phyloP scores from a whole-genome alignment of 768 basidiomycete genomes.

The Amanita phalloides region DNA sequence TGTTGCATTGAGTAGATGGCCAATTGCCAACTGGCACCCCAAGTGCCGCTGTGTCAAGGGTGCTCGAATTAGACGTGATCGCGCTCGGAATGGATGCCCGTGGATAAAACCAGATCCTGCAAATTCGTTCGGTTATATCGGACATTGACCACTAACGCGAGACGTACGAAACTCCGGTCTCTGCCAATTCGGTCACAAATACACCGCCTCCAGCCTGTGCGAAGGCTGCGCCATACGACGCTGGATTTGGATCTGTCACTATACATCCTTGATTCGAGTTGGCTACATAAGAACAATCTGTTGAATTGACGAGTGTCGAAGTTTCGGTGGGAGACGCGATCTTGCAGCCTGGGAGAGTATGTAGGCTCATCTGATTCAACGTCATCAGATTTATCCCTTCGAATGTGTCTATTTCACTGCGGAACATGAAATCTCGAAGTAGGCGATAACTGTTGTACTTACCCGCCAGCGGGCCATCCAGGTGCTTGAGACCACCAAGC shows the following conservation, averaged over 20 bases:
- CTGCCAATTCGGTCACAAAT: slow-evolving; percentile 64
- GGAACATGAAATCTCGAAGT: not conserved
- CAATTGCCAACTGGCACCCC: slow-evolving; percentile 67
- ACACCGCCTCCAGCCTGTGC: slow-evolving; percentile 60
- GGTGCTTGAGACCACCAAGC: slow-evolving; percentile 51
- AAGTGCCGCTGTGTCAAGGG: slow-evolving; percentile 42
- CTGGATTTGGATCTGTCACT: slow-evolving; percentile 38
- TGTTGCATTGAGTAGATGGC: slow-evolving; percentile 44
- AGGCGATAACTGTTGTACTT: slow-evolving; percentile 11
- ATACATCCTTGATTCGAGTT: slow-evolving; percentile 59
- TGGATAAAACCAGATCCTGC: not conserved
- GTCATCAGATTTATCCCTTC: slow-evolving; percentile 68
- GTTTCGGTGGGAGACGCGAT: slow-evolving; percentile 38
- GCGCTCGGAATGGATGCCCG: not conserved
- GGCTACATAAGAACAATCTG: slow-evolving; percentile 43
- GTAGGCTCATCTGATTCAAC: slow-evolving; percentile 60
- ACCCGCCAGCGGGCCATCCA: slow-evolving; percentile 54
- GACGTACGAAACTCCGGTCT: slow-evolving; percentile 52
- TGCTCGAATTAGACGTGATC: slow-evolving; percentile 27
- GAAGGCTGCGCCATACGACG: slow-evolving; percentile 59
- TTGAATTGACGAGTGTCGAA: slow-evolving; percentile 28
- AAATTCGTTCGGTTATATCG: slow-evolving; percentile 6
- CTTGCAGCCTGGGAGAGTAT: slow-evolving; percentile 53
- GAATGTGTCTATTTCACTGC: slow-evolving; percentile 66
- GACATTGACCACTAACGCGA: slow-evolving; percentile 17